These are phyloP conservation scores for Cornus controversa DNA, from an alignment of 148 eudicot species.

Conservation along the genomic window DNA sequence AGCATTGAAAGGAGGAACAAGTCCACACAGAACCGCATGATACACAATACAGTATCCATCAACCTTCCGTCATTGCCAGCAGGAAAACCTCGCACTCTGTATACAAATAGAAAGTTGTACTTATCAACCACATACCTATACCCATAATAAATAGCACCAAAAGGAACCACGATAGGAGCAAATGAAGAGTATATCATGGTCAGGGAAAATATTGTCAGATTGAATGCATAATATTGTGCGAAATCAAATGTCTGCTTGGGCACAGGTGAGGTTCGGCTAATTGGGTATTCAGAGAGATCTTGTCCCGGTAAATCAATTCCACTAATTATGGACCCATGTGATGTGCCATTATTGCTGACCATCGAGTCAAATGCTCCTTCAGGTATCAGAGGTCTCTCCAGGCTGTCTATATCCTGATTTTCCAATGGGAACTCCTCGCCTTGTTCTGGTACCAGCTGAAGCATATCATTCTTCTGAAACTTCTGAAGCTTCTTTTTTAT, in stretches of 20 bases:
- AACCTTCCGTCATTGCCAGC: conserved; percentile 94
- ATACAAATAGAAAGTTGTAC: conserved; percentile 95
- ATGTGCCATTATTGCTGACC: conserved; percentile 31
- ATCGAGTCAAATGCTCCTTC: conserved; percentile 45
- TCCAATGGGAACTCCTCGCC: conserved; percentile 67
- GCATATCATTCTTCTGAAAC: conserved; percentile 90
- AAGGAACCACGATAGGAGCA: conserved; percentile 92
- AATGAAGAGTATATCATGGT: conserved; percentile 88
- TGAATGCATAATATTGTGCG: conserved; percentile 94
- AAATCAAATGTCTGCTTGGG: conserved; percentile 94
- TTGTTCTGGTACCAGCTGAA: conserved; percentile 86
- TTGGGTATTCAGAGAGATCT: conserved; percentile 78
- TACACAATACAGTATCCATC: conserved; percentile 80
- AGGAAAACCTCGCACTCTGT: conserved; percentile 91
- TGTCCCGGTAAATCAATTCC: conserved; percentile 66
- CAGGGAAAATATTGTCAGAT: conserved; percentile 88
- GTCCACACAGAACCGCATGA: conserved; percentile 92
- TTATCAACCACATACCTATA: conserved; percentile 92
- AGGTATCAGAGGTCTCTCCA: conserved; percentile 64
- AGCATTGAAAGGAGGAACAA: conserved; percentile 85
- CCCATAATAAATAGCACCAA: conserved; percentile 89
- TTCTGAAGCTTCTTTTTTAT: conserved; percentile 76
- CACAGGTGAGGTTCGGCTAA: conserved; percentile 80
- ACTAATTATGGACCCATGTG: conserved; percentile 24
- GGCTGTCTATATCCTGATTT: conserved; percentile 47